A percentile compares a stretch with the other conserved stretches of the same genome.
Evolutionary conservation across 2,329 filamentous ascomycete species (phyloP).

Genomic region (Nothophaeocryptopus gaeumannii): DNA sequence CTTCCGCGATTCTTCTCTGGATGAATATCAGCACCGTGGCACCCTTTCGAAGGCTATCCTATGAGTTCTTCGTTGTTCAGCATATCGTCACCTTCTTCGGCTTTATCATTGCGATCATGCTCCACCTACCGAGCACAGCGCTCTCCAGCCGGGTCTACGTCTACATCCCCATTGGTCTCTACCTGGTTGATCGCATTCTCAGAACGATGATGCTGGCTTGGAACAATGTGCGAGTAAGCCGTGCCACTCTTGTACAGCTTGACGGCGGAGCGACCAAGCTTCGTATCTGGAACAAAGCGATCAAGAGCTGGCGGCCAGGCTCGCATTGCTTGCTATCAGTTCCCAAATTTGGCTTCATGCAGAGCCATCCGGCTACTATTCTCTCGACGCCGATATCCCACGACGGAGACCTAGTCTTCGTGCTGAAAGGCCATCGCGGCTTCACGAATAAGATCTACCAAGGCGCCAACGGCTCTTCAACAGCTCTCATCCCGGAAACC

Average conservation of each 20-base stretch:
- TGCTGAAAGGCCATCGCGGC: slow-evolving; percentile 30
- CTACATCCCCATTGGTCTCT: slow-evolving; percentile 29
- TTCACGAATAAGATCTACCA: slow-evolving; percentile 30
- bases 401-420: slow-evolving; percentile 28
- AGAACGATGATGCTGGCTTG: slow-evolving; percentile 32
- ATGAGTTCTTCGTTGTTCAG: slow-evolving; percentile 35
- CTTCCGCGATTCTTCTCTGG: slow-evolving; percentile 30
- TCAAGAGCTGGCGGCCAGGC: slow-evolving; percentile 38
- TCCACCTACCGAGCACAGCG: slow-evolving; percentile 35
- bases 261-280: slow-evolving; percentile 39
- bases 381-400: slow-evolving; percentile 28
- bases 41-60: slow-evolving; percentile 26
- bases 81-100: slow-evolving; percentile 41
- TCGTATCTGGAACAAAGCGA: slow-evolving; percentile 33
- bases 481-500: slow-evolving; percentile 17
- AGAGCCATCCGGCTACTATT: slow-evolving; percentile 32
- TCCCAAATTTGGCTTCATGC: slow-evolving; percentile 27
- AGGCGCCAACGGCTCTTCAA: slow-evolving; percentile 21
- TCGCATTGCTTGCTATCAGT: slow-evolving; percentile 28
- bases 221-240: slow-evolving; percentile 34
- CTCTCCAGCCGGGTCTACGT: slow-evolving; percentile 29
- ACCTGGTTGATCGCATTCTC: slow-evolving; percentile 29
- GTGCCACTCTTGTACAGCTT: slow-evolving; percentile 26
- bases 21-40: slow-evolving; percentile 31
- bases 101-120: slow-evolving; percentile 37